Percentiles rank a stretch among this genome's conserved stretches.
Evolutionary conservation across 495 filamentous ascomycete species (phyloP).

Genomic region (Astrothelium macrocarpum): DNA sequence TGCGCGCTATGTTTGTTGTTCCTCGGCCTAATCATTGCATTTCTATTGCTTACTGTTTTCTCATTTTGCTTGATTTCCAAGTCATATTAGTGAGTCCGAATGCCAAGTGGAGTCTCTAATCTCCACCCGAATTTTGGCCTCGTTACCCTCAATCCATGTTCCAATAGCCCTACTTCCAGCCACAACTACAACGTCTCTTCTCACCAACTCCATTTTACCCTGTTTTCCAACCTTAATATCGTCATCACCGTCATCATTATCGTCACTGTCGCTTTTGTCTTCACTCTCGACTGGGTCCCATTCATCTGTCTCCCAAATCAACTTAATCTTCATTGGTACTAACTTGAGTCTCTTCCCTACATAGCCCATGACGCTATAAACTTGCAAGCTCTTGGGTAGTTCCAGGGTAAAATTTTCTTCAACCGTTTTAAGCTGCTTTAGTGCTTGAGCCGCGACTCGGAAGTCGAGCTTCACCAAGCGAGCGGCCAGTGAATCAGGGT

Average conservation of each 20-base stretch:
- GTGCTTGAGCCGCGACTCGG: conserved; percentile 28
- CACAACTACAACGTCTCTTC: conserved; percentile 69
- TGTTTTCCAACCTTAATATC: conserved; percentile 21
- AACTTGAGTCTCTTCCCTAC: conserved; percentile 61
- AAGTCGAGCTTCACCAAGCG: conserved; percentile 60
- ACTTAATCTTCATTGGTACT: conserved; percentile 48
- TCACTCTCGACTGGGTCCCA: conserved; percentile 59
- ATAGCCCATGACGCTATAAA: conserved; percentile 73
- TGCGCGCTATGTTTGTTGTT: too few species aligned
- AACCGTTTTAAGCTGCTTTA: conserved; percentile 25
- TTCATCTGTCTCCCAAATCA: conserved; percentile 78
- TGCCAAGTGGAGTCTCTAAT: conserved; percentile 14
- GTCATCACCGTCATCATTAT: conserved; percentile 43
- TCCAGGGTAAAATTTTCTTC: conserved; percentile 19
- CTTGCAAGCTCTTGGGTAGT: conserved; percentile 65
- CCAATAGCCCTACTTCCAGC: conserved; percentile 74
- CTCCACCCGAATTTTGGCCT: conserved; percentile 63
- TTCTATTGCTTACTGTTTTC: too few species aligned
- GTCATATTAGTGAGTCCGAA: not conserved
- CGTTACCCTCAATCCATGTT: conserved; percentile 64
- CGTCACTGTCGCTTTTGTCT: conserved; percentile 50
- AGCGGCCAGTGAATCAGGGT: conserved; percentile 63
- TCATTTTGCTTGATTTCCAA: too few species aligned
- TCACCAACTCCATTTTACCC: conserved; percentile 45
- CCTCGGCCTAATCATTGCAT: too few species aligned